Evolutionary conservation across 2,329 filamentous ascomycete genomes (phyloP).

Genomic region (Cladosporium velox): DNA sequence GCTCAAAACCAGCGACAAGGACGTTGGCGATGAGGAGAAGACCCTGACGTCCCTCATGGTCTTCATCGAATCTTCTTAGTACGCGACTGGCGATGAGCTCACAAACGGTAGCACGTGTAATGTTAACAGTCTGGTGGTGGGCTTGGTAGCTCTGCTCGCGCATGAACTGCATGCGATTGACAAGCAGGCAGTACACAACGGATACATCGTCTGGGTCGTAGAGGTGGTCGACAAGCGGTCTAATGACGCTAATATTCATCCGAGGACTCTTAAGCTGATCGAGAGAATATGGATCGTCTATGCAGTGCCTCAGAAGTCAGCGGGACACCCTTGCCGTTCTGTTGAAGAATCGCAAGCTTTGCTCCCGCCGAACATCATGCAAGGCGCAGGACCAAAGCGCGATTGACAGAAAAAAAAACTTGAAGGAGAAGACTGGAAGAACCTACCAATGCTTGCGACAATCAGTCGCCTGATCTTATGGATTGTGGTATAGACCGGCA

Average conservation of each 20-base stretch:
- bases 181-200: constrained; percentile 79
- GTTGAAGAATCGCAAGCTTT: constrained; percentile 25
- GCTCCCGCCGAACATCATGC: constrained; percentile 6
- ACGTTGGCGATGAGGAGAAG: constrained; percentile 75
- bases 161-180: constrained; percentile 78
- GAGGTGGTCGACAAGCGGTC: constrained; percentile 80
- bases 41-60: constrained; percentile 69
- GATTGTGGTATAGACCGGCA: constrained; percentile 77
- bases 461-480: constrained; percentile 56
- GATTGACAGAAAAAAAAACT: neutral
- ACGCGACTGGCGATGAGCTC: constrained; percentile 79
- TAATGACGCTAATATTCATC: constrained; percentile 77
- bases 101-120: constrained; percentile 74
- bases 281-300: constrained; percentile 66
- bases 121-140: constrained; percentile 79
- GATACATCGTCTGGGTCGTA: constrained; percentile 80
- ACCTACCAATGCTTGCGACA: constrained; percentile 49
- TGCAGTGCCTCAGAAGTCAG: constrained; percentile 2
- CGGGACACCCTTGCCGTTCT: constrained; percentile 16
- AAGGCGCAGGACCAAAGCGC: constrained; percentile 13
- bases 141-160: constrained; percentile 73
- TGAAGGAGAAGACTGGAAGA: too few species aligned
- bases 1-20: constrained; percentile 79
- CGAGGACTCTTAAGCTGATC: constrained; percentile 78
- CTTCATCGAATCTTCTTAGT: constrained; percentile 75